phyloP scores from a whole-genome alignment of 2,329 filamentous ascomycete genomes.

The Akanthomyces dipterigenus region DNA sequence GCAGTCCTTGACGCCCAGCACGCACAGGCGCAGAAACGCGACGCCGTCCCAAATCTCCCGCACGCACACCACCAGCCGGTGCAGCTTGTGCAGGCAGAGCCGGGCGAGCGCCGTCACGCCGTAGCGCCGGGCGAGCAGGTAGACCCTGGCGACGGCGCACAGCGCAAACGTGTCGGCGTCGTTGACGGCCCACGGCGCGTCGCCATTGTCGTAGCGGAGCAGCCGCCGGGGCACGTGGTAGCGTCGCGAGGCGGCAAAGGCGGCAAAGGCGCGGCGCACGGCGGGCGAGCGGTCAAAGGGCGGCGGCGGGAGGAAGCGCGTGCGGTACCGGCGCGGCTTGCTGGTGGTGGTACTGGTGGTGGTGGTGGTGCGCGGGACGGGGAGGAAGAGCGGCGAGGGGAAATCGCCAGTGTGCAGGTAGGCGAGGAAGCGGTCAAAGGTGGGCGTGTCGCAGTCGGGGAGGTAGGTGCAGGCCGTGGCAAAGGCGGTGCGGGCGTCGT shows the following conservation, averaged over 20 bases:
- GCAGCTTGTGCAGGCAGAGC: neutral
- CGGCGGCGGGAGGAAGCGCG: neutral
- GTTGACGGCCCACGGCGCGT: neutral
- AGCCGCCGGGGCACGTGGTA: neutral
- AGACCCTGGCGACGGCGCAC: neutral
- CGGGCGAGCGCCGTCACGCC: neutral
- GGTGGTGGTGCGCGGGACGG: neutral
- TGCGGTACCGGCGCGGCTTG: neutral
- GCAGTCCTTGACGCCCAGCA: neutral
- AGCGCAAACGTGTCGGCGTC: neutral
- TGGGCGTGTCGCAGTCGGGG: slow-evolving; percentile 6
- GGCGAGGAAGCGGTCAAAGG: slow-evolving; percentile 12
- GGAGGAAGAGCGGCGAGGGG: neutral
- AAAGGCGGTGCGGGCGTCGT: neutral
- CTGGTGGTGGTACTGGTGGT: too few relatives aligned
- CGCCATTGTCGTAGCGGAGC: neutral
- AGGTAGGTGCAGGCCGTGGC: slow-evolving; percentile 5
- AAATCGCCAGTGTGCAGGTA: slow-evolving; percentile 15
- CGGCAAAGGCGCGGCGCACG: neutral
- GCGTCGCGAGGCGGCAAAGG: neutral
- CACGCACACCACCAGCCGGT: neutral
- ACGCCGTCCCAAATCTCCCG: neutral
- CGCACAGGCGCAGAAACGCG: neutral
- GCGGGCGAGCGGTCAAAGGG: neutral
- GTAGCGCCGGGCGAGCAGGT: neutral